Base-by-base conservation (phyloP, 2,329 filamentous ascomycete genomes). In the Didymella pomorum region DNA sequence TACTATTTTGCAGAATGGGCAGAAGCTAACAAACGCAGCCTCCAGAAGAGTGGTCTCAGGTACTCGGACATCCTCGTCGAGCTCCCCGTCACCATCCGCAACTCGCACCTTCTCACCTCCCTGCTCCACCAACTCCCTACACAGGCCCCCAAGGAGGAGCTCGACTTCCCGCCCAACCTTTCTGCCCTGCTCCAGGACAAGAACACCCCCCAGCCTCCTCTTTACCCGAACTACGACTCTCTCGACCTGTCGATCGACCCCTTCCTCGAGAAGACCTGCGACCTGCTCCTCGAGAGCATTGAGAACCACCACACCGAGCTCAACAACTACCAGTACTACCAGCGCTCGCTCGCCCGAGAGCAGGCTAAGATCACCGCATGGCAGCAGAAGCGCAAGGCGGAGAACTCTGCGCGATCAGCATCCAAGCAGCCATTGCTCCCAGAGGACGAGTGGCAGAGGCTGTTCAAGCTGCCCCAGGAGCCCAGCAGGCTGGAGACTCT, bases 261-360 rank as follows among this genome's bases (percentile, higher is more conserved):
- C 29, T 97, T 96, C 85, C 88, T 99, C 46, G 94, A 98, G 85
- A 97, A 97, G 87, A 97, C 94, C 51, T 97, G 93, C 81, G 94
- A 99, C 76, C 87, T 97, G 68, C 87, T 99, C 56, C 88, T 98
- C 63, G 95, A 99, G 76, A 93, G 90, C 83, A 97, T 99, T 78
- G 95, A 99, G 84, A 90, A 90, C 55, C 95, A 99, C 84, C 95
- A 98, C 82, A 97, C 93, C 60, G 95, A 99, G 81, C 90, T 96
- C 78, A 98, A 98, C 87, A 99, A 99, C 86, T 95, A 96, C 83
- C 93, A 97, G 80, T 92, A 90, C 86, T 97, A 97, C 84, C 93
- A 97, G 82, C 88, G 95, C 73, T 93, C 96, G 75, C 85, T 98
- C 57, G 90, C 89, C 52, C 91, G 95, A 70, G 95, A 99, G 83